Evolutionary conservation across 306 rosid species (phyloP), one percentile per base, ranked within the genome.

Genomic region (Fagus sylvatica): DNA sequence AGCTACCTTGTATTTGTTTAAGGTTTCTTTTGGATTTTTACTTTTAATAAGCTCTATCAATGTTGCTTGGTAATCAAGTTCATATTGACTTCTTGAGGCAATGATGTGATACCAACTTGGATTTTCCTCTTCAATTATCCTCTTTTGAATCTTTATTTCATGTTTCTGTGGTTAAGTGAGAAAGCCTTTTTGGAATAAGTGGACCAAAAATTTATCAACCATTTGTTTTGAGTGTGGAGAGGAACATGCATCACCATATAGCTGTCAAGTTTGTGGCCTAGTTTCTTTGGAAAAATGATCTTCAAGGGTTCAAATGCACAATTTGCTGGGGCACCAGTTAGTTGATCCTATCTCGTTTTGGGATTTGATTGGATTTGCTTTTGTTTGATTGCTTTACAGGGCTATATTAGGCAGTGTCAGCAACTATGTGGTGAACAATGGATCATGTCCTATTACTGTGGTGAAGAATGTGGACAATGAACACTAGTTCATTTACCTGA

Each of bases 351-450:
- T 12, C 5, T 11, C 13, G 37, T 12, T 61, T 61, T 2, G 68
- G 34, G 75, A 76, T 74, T 72, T 74, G 36, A 82, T 42, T 73
- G 70, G 73, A 48, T 62, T 74, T 72, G 65, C 73, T 67, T 62
- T 22, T 0, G 13, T 78, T 34, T 1, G 55, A 17, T 43, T 71
- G 16, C 7, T 36, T 84, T 71, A 10, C 87, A 93, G 98, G 87
- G 98, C 64, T 5, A 71, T 93, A 54, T 69, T 94, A 89, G 98
- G 98, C 7, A 94, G 98, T 75, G 98, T 94, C 1, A 94, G 98
- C 89, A 90, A 90, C 86, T 70, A 76, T 30, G 93, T 92, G 43
- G 91, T 94, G 85, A 94, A 88, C 60, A 77, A 88, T 68, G 97
- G 90, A 15, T 6, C 85, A 0, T 92, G 98, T 46, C 94, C 97